Evolutionary conservation across 164 flowering plant species (phyloP).

Genomic region (Macadamia integrifolia): DNA sequence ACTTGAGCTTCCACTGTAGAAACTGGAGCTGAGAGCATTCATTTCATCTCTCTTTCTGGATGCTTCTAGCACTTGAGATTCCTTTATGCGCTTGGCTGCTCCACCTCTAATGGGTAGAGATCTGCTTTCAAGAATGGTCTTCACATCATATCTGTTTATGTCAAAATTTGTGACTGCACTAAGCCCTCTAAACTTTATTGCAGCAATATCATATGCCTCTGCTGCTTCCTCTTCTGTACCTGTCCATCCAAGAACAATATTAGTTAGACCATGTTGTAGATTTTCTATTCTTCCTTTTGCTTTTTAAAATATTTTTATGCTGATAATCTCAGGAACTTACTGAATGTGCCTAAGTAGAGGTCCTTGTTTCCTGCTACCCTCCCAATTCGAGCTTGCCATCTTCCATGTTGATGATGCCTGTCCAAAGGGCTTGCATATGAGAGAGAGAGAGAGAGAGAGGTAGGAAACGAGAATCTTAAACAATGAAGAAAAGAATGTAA

Average conservation of each 20-base stretch:
- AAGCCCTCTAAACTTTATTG: slow-evolving; percentile 76
- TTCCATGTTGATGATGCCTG: slow-evolving; percentile 95
- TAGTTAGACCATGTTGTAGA: not conserved
- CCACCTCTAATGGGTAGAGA: slow-evolving; percentile 76
- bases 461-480: too few relatives aligned
- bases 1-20: slow-evolving; percentile 24
- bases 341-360: slow-evolving; percentile 91
- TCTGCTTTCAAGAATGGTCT: slow-evolving; percentile 72
- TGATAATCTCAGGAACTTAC: slow-evolving; percentile 33
- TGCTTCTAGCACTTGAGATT: slow-evolving; percentile 63
- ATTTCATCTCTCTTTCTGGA: slow-evolving; percentile 56
- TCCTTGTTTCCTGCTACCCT: slow-evolving; percentile 97
- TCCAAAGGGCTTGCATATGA: not conserved
- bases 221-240: slow-evolving; percentile 95
- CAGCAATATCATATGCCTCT: slow-evolving; percentile 86
- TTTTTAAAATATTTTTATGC: too few relatives aligned
- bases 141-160: slow-evolving; percentile 78
- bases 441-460: slow-evolving; percentile 10
- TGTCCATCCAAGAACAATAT: slow-evolving; percentile 3
- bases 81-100: slow-evolving; percentile 62
- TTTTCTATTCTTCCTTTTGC: not conserved
- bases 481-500: slow-evolving; percentile 1
- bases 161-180: slow-evolving; percentile 86
- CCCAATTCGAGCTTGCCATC: slow-evolving; percentile 99
- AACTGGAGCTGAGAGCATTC: slow-evolving; percentile 39